Evolutionary conservation across 2,329 filamentous ascomycete species (phyloP), one percentile per base, ranked within the genome.

Genomic region (Colletotrichum chrysophilum): DNA sequence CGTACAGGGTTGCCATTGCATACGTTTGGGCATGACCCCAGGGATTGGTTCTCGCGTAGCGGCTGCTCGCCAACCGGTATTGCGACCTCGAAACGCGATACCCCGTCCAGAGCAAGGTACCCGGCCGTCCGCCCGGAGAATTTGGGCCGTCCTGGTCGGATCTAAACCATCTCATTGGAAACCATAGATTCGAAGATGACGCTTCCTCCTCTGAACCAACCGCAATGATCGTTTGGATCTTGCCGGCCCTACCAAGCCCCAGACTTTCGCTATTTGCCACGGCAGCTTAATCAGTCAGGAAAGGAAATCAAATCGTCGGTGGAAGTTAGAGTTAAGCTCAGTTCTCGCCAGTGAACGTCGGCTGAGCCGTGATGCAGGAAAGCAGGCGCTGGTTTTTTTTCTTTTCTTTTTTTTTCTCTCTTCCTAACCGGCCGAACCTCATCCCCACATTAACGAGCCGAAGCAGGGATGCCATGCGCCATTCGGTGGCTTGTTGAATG

Each of bases 401-500:
- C 7, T 21, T 13, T 48, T 5, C 18, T 43, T 18, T n/a, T 3
- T 10, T 10, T 6, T 3, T n/a, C 3, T 24, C 21, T 24, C 9
- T n/a, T 48, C 9, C 38, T 21, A 12, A 48, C n/a, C 43, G 32
- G 58, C 58, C 30, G 55, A 58, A 64, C 58, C 24, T 62, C 61
- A 52, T 55, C 48, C 55, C 62, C 30, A 55, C 67, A 36, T 18
- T 13, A 73, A 43, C 24, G 30, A 62, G 43, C 38, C 43, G 62
- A 24, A 65, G 58, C 69, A 73, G 70, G 73, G 73, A 75, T 75
- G 43, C 30, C 69, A 73, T 75, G 73, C 56, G 56, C 68, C 69
- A 62, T 62, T 16, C 21, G 26, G 58, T 60, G 62, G 56, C 34
- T 67, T 58, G 26, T 48, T 68, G 32, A 55, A 66, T 26, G 26